Evolutionary conservation across 1,139 yeast genomes (phyloP).

Genomic region (Pichia sp.): DNA sequence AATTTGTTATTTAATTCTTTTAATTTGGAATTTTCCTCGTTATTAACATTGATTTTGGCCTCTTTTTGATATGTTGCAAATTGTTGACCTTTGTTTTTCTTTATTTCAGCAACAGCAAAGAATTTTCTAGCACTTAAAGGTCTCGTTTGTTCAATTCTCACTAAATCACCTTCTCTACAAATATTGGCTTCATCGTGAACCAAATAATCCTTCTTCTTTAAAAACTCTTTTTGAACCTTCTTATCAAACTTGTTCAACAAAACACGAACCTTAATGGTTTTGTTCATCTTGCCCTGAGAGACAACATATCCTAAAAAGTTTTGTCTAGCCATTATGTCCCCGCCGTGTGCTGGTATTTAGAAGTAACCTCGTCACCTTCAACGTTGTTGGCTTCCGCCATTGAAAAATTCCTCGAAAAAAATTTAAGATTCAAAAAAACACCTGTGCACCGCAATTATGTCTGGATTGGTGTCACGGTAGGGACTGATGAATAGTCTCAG

Average conservation of each 20-base stretch:
- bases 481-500: conserved; percentile 9
- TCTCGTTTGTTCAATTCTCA: conserved; percentile 84
- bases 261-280: conserved; percentile 91
- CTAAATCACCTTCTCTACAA: conserved; percentile 93
- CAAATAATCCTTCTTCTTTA: conserved; percentile 73
- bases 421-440: no score
- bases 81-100: conserved; percentile 84
- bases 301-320: conserved; percentile 88
- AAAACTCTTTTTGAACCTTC: conserved; percentile 65
- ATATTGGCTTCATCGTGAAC: conserved; percentile 92
- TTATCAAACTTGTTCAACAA: conserved; percentile 62
- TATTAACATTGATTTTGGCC: conserved; percentile 57
- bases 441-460: no score
- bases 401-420: no score
- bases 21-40: conserved; percentile 51
- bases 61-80: conserved; percentile 72
- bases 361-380: not conserved
- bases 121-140: conserved; percentile 76
- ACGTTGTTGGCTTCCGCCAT: no score
- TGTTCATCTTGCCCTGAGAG: conserved; percentile 92
- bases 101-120: conserved; percentile 92
- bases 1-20: conserved; percentile 35
- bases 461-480: no score
- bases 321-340: conserved; percentile 64
- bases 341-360: not conserved